Conservation (phyloP, 305 asterid genomes). For the Euphrasia arctica region DNA sequence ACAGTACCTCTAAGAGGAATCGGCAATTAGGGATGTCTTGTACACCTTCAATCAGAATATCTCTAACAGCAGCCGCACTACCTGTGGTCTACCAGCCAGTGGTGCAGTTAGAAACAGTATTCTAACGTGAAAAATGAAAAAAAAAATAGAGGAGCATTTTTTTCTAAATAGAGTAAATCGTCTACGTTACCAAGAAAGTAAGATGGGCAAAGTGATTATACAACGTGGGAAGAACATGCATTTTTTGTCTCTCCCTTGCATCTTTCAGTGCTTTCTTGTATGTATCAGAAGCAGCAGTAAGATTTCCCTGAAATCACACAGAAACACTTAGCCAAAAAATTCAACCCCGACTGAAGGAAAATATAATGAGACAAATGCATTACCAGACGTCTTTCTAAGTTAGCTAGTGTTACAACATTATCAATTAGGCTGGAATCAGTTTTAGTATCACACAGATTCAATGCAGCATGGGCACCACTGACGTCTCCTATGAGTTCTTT, state of each 20-base stretch:
- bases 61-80: conserved; percentile 64
- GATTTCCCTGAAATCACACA: conserved; percentile 67
- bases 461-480: conserved; percentile 65
- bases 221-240: conserved; percentile 53
- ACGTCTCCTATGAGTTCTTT: conserved; percentile 79
- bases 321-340: conserved; percentile 20
- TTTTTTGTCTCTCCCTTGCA: conserved; percentile 53
- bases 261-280: conserved; percentile 58
- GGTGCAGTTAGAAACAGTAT: background rate
- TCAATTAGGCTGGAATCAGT: conserved; percentile 52
- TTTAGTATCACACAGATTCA: conserved; percentile 41
- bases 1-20: conserved; percentile 66
- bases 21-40: conserved; percentile 51
- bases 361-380: conserved; percentile 27
- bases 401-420: conserved; percentile 54
- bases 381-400: conserved; percentile 88
- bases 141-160: background rate
- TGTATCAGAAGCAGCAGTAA: conserved; percentile 56
- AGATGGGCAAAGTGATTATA: conserved; percentile 56
- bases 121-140: background rate
- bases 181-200: conserved; percentile 56
- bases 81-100: conserved; percentile 62
- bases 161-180: conserved; percentile 23
- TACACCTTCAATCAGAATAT: conserved; percentile 68
- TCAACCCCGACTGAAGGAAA: conserved; percentile 17